Conservation (phyloP, 768 basidiomycete genomes). For the Collybia nuda region DNA sequence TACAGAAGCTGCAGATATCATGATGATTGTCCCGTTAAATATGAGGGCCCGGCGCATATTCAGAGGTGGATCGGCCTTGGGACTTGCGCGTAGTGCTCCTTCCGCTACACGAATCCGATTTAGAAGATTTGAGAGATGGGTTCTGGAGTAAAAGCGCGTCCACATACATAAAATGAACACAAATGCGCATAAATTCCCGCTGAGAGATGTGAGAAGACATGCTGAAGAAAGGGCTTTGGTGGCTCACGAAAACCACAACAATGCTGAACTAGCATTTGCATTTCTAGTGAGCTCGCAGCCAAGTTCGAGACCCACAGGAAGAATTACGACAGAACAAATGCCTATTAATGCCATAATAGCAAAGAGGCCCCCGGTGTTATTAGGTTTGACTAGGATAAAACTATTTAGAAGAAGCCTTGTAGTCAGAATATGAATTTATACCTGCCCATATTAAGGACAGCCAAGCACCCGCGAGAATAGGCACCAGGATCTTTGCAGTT, state of each 20-base stretch:
- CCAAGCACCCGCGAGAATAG: slow-evolving; percentile 64
- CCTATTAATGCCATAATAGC: slow-evolving; percentile 71
- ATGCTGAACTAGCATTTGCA: slow-evolving; percentile 72
- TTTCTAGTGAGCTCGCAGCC: slow-evolving; percentile 80
- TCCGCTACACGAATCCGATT: slow-evolving; percentile 40
- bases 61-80: slow-evolving; percentile 62
- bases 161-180: slow-evolving; percentile 60
- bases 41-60: slow-evolving; percentile 73
- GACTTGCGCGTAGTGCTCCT: slow-evolving; percentile 64
- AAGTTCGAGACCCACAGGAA: slow-evolving; percentile 78
- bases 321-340: slow-evolving; percentile 59
- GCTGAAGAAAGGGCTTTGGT: not conserved
- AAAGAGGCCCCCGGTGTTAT: slow-evolving; percentile 62
- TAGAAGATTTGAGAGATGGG: not conserved
- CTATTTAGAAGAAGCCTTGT: no score
- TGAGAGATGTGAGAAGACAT: slow-evolving; percentile 20
- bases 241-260: slow-evolving; percentile 74
- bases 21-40: slow-evolving; percentile 57
- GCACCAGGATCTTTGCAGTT: slow-evolving; percentile 58
- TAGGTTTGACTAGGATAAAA: slow-evolving; percentile 52
- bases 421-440: no score
- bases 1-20: slow-evolving; percentile 36
- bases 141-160: not conserved
- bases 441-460: slow-evolving; percentile 81
- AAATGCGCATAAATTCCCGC: slow-evolving; percentile 66